Evolutionary conservation across 202 grass and related monocot genomes (phyloP).

Genomic region (Cymbopogon flexuosus): DNA sequence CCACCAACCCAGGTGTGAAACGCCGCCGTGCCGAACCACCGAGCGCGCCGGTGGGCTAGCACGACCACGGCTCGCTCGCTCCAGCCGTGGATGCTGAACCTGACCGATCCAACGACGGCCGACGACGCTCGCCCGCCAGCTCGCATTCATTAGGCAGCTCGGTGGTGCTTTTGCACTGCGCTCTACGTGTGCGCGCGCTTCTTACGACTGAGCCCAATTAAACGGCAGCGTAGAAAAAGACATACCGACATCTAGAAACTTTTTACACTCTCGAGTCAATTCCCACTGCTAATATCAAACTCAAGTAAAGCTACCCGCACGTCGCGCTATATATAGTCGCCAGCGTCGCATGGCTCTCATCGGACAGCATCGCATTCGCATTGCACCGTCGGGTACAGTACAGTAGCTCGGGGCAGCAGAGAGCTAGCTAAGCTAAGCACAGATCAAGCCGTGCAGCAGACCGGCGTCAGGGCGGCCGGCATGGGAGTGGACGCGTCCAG

Average conservation of each 20-base stretch:
- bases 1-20: constrained; percentile 26
- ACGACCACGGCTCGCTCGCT: too few relatives aligned
- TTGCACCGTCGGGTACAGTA: not conserved
- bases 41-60: not conserved
- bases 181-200: not conserved
- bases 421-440: not conserved
- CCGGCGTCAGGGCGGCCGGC: not conserved
- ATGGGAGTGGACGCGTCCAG: not conserved
- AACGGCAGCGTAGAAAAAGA: not conserved
- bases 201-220: not conserved
- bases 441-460: not conserved
- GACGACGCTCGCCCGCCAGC: not conserved
- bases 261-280: not conserved
- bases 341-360: not conserved
- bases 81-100: not conserved
- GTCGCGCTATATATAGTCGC: not conserved
- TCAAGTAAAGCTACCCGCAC: not conserved
- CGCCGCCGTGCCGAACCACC: not conserved
- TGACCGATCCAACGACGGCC: constrained; percentile 3
- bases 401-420: not conserved
- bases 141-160: not conserved
- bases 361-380: not conserved
- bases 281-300: not conserved
- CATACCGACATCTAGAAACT: constrained; percentile 35
- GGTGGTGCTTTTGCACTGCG: not conserved